Percentiles rank a stretch among this genome's conserved stretches.
These are phyloP conservation scores for Colletotrichum chlorophyti DNA, from an alignment of 2,329 filamentous ascomycete species.

Conservation along the genomic window DNA sequence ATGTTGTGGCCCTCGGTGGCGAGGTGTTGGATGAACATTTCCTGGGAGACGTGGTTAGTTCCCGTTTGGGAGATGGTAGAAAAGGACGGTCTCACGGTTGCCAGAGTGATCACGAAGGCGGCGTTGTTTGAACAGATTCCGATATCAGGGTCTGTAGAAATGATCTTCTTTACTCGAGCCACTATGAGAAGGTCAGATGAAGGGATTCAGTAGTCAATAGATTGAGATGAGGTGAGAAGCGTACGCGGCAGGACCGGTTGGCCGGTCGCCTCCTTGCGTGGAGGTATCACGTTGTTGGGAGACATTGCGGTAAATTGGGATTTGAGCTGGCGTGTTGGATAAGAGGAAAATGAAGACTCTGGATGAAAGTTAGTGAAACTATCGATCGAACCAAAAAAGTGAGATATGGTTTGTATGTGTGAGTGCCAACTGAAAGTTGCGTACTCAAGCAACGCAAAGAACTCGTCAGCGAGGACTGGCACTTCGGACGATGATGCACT, in stretches of 20 bases:
- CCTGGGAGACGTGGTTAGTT: conserved; percentile 55
- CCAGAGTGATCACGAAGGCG: conserved; percentile 90
- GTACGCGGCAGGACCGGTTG: conserved; percentile 84
- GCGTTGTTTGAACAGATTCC: conserved; percentile 89
- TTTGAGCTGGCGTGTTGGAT: background rate
- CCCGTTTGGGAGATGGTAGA: background rate
- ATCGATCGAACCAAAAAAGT: no score
- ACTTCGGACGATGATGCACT: no score
- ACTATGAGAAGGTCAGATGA: conserved; percentile 59
- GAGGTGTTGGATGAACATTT: conserved; percentile 95
- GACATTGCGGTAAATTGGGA: conserved; percentile 66
- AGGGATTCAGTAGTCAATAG: background rate
- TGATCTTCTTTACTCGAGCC: conserved; percentile 94
- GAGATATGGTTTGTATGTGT: no score
- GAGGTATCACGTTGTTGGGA: conserved; percentile 85
- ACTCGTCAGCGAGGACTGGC: no score
- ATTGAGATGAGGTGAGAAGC: conserved; percentile 41
- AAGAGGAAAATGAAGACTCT: background rate
- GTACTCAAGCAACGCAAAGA: no score
- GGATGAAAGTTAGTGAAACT: background rate
- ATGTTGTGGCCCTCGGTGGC: conserved; percentile 85
- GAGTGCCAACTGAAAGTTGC: no score
- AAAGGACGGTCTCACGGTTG: conserved; percentile 68
- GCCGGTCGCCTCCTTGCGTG: conserved; percentile 82
- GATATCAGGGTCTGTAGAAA: conserved; percentile 86